Percentiles rank a stretch among this genome's conserved stretches.
phyloP scores from a whole-genome alignment of 2,329 filamentous ascomycete genomes.

The Xylariaceae sp. region DNA sequence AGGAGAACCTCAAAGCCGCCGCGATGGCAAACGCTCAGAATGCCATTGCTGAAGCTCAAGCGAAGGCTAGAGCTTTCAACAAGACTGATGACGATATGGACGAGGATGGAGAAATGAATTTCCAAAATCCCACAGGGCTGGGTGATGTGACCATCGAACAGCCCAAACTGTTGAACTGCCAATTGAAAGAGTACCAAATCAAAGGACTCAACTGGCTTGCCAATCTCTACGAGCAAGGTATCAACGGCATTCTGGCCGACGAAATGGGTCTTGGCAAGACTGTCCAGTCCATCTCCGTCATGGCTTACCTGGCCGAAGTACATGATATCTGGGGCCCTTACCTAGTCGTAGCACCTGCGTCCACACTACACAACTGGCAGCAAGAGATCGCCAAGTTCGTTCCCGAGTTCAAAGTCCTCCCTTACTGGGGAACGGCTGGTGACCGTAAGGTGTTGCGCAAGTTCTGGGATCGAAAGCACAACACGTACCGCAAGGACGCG shows the following conservation, averaged over 20 bases:
- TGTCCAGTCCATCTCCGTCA: slow-evolving; percentile 97
- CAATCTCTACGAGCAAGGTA: slow-evolving; percentile 97
- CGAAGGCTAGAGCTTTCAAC: slow-evolving; percentile 91
- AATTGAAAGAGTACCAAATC: slow-evolving; percentile 97
- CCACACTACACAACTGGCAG: slow-evolving; percentile 98
- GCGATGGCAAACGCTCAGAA: slow-evolving; percentile 95
- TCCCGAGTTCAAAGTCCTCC: slow-evolving; percentile 87
- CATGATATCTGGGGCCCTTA: slow-evolving; percentile 99
- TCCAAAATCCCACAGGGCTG: slow-evolving; percentile 94
- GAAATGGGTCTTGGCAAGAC: slow-evolving; percentile 99
- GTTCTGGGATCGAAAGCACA: slow-evolving; percentile 98
- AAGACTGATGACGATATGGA: slow-evolving; percentile 66
- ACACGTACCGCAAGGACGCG: slow-evolving; percentile 89
- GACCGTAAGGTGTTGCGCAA: slow-evolving; percentile 96
- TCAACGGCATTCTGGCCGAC: slow-evolving; percentile 97
- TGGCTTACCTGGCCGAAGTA: slow-evolving; percentile 95
- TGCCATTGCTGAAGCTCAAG: slow-evolving; percentile 89
- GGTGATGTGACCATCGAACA: slow-evolving; percentile 93
- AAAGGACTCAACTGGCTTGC: slow-evolving; percentile 99
- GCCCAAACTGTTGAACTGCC: slow-evolving; percentile 86
- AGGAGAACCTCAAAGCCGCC: slow-evolving; percentile 72
- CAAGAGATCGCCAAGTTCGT: slow-evolving; percentile 97
- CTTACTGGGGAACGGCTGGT: slow-evolving; percentile 93
- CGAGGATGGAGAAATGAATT: slow-evolving; percentile 98
- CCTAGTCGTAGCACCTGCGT: slow-evolving; percentile 91